These are phyloP conservation scores for Quercus lobata DNA, from an alignment of 331 rosid genomes.

Conservation along the genomic window DNA sequence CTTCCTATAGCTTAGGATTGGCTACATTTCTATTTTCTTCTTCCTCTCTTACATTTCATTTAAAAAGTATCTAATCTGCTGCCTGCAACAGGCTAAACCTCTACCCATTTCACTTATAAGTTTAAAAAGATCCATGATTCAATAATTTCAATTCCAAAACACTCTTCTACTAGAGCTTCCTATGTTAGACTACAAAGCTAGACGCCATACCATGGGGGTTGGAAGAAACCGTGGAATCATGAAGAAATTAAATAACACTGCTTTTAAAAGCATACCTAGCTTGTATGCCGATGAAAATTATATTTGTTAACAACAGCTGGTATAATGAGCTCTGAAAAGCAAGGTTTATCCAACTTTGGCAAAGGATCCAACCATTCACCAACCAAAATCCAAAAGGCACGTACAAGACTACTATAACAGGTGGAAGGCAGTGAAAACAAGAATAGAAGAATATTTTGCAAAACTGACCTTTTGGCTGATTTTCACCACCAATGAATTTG, in stretches of 20 bases:
- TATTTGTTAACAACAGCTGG: background rate
- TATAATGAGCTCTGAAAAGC: background rate
- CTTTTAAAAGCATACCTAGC: background rate
- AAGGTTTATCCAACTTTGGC: background rate
- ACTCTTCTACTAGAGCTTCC: background rate
- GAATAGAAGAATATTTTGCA: background rate
- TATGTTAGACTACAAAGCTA: background rate
- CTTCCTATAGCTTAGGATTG: background rate
- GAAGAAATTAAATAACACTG: background rate
- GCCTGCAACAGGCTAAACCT: background rate
- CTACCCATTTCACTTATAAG: background rate
- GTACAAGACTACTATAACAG: background rate
- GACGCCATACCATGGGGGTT: background rate
- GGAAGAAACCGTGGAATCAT: background rate
- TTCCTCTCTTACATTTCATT: background rate
- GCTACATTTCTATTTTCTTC: background rate
- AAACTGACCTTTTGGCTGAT: slow-evolving; percentile 62
- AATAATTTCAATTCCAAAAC: background rate
- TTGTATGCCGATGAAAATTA: background rate
- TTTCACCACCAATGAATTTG: slow-evolving; percentile 64
- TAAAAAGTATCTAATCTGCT: background rate
- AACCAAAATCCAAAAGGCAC: background rate
- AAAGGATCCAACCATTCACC: background rate
- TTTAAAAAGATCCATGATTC: background rate
- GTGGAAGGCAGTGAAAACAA: background rate